phyloP scores from a whole-genome alignment of 1,284 basidiomycete genomes.

The Agroathelia rolfsii region DNA sequence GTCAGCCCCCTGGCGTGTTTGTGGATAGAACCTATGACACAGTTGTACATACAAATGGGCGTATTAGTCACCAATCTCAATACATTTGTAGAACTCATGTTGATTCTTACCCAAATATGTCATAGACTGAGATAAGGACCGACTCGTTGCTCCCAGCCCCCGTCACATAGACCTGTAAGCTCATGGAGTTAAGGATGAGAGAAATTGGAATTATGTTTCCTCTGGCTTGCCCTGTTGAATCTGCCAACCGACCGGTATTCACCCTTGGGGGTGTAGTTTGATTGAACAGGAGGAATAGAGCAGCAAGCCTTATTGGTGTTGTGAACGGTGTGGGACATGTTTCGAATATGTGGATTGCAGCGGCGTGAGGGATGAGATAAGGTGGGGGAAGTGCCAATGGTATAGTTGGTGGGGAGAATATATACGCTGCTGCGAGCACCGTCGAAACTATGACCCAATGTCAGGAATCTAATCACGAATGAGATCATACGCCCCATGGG shows the following conservation, averaged over 20 bases:
- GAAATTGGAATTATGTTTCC: too few relatives aligned
- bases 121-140: constrained; percentile 50
- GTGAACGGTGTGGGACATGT: constrained; percentile 35
- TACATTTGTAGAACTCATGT: constrained; percentile 3
- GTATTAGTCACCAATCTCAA: constrained; percentile 4
- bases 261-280: constrained; percentile 43
- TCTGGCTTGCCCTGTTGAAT: constrained; percentile 22
- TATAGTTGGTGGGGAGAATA: too few relatives aligned
- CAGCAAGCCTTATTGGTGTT: constrained; percentile 54
- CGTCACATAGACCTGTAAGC: constrained; percentile 40
- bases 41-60: neutral
- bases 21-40: constrained; percentile 35
- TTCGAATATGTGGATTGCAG: constrained; percentile 22
- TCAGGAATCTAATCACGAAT: too few relatives aligned
- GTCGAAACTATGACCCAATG: too few relatives aligned
- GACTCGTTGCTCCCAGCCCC: constrained; percentile 36
- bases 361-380: constrained; percentile 32
- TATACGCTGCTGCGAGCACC: too few relatives aligned
- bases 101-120: constrained; percentile 49
- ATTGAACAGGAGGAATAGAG: constrained; percentile 42
- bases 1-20: constrained; percentile 55
- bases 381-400: too few relatives aligned
- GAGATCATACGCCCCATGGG: too few relatives aligned
- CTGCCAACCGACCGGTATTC: constrained; percentile 31
- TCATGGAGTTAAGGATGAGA: too few relatives aligned